Conservation (phyloP, 441 rosid species). For the Jatropha podagrica region DNA sequence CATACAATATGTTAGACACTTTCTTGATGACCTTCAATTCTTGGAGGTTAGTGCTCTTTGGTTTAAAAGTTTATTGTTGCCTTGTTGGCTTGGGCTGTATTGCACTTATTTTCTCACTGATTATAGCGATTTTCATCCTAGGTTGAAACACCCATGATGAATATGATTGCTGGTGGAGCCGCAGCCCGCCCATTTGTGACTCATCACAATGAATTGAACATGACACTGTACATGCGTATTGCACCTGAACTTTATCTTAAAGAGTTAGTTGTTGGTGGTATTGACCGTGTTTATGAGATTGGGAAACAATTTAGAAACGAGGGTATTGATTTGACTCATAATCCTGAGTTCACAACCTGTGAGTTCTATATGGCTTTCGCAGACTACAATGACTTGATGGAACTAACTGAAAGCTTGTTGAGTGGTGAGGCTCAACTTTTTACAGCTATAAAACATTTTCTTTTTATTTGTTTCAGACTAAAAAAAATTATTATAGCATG, state of each 20-base stretch:
- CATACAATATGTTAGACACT: constrained; percentile 50
- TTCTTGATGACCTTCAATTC: constrained; percentile 65
- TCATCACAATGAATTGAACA: constrained; percentile 82
- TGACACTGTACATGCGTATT: constrained; percentile 80
- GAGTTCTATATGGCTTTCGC: constrained; percentile 96
- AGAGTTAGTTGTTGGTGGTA: constrained; percentile 83
- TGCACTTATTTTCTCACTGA: not conserved
- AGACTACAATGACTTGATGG: constrained; percentile 85
- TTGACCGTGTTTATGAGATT: constrained; percentile 82
- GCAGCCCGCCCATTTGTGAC: constrained; percentile 93
- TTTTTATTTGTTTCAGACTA: not conserved
- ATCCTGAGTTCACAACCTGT: constrained; percentile 93
- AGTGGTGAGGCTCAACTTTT: constrained; percentile 53
- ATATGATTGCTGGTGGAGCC: constrained; percentile 93
- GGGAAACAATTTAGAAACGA: constrained; percentile 93
- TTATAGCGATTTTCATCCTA: constrained; percentile 16
- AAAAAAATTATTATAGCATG: not conserved
- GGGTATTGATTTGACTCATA: constrained; percentile 91
- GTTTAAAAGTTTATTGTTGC: not conserved
- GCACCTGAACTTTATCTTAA: constrained; percentile 87
- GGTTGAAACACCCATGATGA: constrained; percentile 97
- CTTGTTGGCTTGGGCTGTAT: not conserved
- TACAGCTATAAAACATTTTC: not conserved
- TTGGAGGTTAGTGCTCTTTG: constrained; percentile 53
- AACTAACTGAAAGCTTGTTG: constrained; percentile 70